Evolutionary conservation across 495 filamentous ascomycete genomes (phyloP), one percentile per base, ranked within the genome.

Genomic region (Trichoderma gamsii): DNA sequence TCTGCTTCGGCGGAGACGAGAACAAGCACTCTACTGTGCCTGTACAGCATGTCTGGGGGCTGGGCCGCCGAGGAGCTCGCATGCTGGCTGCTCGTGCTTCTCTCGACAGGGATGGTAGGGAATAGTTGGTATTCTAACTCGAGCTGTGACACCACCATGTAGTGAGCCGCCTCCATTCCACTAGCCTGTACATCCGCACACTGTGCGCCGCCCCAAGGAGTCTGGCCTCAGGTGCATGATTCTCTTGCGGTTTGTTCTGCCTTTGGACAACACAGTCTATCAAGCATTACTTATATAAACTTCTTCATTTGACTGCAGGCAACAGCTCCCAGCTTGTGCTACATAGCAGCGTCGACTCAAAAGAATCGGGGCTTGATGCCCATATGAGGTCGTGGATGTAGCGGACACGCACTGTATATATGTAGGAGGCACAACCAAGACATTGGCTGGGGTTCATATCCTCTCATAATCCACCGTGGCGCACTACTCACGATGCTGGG

Each of bases 101-200:
- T 52, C 49, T 52, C 18, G n/a, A 52, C 49, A 52, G 49, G 49
- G 49, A 52, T 52, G 18, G 21, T 5, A n/a, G n/a, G n/a, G n/a
- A n/a, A n/a, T n/a, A 6, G 18, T 9, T 21, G n/a, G n/a, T 23
- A 21, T 9, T 38, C 35, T 7, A n/a, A 23, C 0, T 52, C 18
- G 18, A 52, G 49, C 49, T n/a, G 49, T 52, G 18, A 52, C 21
- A 52, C 49, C 44, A 11, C 49, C 16, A 52, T 23, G 49, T 16
- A 52, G 49, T 52, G 49, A 21, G 49, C 49, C 49, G 49, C 49
- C n/a, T 52, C 49, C 18, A n/a, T 23, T n/a, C 49, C n/a, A n/a
- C 16, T 52, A 23, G 18, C 49, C 49, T 21, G 35, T 6, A n/a
- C 49, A n/a, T 9, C 18, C 49, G 49, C 49, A n/a, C 49, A 52